Conservation (phyloP, 192 early-diverging fungal species). For the Coemansia sp. region DNA sequence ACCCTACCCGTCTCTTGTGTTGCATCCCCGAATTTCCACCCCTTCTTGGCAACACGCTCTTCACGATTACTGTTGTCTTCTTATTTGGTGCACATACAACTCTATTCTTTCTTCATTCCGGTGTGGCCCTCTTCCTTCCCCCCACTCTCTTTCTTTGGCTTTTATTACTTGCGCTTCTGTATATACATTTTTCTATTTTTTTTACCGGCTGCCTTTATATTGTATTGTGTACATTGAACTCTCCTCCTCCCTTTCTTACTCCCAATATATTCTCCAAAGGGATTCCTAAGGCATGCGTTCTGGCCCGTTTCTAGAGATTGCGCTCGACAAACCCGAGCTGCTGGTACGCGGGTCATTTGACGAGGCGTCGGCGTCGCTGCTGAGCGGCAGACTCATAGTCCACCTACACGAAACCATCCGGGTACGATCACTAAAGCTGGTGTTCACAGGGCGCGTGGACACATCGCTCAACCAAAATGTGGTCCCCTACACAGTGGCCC, state of each 20-base stretch:
- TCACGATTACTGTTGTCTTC: no score
- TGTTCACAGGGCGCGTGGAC: constrained; percentile 54
- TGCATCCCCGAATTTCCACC: no score
- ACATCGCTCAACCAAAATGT: constrained; percentile 50
- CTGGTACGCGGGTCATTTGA: constrained; percentile 44
- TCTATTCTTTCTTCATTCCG: no score
- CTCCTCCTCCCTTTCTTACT: background rate
- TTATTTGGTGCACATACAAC: no score
- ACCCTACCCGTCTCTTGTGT: no score
- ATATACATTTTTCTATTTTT: background rate
- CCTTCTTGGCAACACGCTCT: no score
- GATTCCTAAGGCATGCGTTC: constrained; percentile 33
- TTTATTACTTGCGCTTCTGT: no score
- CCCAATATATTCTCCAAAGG: background rate
- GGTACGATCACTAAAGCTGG: constrained; percentile 52
- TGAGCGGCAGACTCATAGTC: constrained; percentile 57
- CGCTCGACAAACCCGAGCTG: constrained; percentile 43
- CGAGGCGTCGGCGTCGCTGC: constrained; percentile 41
- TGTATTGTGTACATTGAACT: no score
- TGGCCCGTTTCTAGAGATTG: constrained; percentile 35
- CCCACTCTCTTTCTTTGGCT: no score
- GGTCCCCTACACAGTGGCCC: constrained; percentile 18
- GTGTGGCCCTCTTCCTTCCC: no score
- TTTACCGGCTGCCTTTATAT: no score
- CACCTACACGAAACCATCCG: constrained; percentile 52